A percentile compares a stretch with the other conserved stretches of the same genome.
phyloP scores from a whole-genome alignment of 2,329 filamentous ascomycete species.

The Nemania sp. region DNA sequence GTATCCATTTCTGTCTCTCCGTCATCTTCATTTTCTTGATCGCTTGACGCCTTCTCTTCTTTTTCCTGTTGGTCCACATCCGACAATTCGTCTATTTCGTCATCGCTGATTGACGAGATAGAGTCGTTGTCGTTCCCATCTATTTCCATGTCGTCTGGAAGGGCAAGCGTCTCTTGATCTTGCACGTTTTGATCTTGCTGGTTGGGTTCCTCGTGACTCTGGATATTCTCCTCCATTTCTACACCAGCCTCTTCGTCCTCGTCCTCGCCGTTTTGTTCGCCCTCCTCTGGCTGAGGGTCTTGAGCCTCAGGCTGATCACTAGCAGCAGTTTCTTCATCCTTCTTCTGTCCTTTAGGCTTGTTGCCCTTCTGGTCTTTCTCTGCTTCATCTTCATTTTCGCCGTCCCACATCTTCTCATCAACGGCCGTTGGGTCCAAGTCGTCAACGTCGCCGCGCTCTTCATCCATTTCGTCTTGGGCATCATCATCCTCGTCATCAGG shows the following conservation, averaged over 20 bases:
- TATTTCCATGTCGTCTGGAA: conserved; percentile 87
- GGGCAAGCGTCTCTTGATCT: conserved; percentile 78
- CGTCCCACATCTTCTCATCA: conserved; percentile 99
- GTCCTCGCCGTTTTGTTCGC: conserved; percentile 54
- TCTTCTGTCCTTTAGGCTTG: conserved; percentile 70
- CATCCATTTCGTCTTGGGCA: conserved; percentile 77
- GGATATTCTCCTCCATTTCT: conserved; percentile 61
- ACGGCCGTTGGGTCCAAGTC: conserved; percentile 87
- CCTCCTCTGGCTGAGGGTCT: conserved; percentile 51
- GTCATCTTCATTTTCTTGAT: conserved; percentile 47
- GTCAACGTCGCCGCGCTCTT: conserved; percentile 88
- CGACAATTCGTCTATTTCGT: conserved; percentile 63
- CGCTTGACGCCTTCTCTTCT: conserved; percentile 43
- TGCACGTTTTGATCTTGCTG: conserved; percentile 75
- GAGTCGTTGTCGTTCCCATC: conserved; percentile 68
- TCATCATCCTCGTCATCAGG: conserved; percentile 67
- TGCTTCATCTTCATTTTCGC: conserved; percentile 75
- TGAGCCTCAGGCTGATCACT: conserved; percentile 61
- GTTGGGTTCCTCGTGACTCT: conserved; percentile 60
- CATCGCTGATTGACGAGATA: conserved; percentile 54
- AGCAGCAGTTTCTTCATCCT: conserved; percentile 63
- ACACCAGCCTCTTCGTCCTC: conserved; percentile 64
- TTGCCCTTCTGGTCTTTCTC: conserved; percentile 82
- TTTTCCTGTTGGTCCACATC: conserved; percentile 54
- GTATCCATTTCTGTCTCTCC: conserved; percentile 55